Base-by-base conservation (phyloP, 225 moss, liverwort and hornwort species). In the Ulota crispa region DNA sequence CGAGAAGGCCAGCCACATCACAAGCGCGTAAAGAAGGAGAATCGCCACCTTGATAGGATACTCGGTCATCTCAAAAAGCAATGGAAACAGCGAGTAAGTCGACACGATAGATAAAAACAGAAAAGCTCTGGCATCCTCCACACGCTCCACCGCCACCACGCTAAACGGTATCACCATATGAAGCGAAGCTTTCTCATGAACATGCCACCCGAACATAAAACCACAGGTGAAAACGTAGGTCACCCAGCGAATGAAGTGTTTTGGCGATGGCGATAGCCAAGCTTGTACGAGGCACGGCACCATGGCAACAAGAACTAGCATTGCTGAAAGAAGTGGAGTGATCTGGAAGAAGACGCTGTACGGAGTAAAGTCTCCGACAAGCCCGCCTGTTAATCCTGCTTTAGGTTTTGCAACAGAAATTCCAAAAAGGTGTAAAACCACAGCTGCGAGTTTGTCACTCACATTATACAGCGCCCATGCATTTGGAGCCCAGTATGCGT, bases 401-500 rank as follows among this genome's bases (percentile, higher is more conserved):
- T 80, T 82, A 53, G 90, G 87, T 34, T 34, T 66, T 30, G 77
- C 65, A 53, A 93, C 11, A 28, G 36, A 47, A 75, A 87, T 62
- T 1, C 93, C 94, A 21, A 95, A 75, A 32, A 53, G 5, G 39
- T 15, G 88, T 62, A 81, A 9, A 3, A 89, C 24, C 65, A 87
- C 6, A n/a, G 87, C 80, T n/a, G 87, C 73, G 30, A 92, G 13
- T 81, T 99, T 99, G 47, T 99, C 96, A 27, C 86, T 81, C 4
- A 75, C 80, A 19, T 93, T 96, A 76, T 96, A 99, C 1, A 99
- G 82, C 3, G 96, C 96, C 98, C 98, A 99, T 21, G 88, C 83
- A 54, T 99, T 99, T 10, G 98, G 98, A 61, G 96, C 98, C 98
- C 98, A 99, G 57, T 96, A 99, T 14, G 98, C 98, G 83, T 99